Conservation (phyloP, 164 flowering plant genomes). For the Echeveria elegans region DNA sequence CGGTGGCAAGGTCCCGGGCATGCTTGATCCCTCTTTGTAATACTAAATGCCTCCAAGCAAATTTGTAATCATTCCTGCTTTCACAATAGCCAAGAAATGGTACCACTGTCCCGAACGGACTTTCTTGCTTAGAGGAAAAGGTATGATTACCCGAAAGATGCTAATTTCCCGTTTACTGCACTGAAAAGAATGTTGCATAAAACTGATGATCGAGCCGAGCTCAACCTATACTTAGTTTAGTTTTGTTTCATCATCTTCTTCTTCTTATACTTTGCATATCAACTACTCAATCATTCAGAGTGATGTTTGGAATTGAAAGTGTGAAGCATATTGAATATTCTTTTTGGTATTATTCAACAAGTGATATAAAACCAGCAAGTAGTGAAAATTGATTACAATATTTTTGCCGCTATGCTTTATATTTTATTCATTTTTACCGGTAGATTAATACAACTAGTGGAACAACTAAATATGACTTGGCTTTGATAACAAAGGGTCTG, state of each 20-base stretch:
- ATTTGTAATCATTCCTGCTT: neutral
- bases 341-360: too few species aligned
- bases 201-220: neutral
- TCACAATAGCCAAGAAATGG: conserved; percentile 7
- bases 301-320: neutral
- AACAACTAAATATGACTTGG: too few species aligned
- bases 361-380: too few species aligned
- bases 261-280: too few species aligned
- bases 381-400: too few species aligned
- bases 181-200: neutral
- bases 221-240: neutral
- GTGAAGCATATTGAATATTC: neutral
- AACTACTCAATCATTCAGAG: neutral
- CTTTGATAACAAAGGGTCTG: too few species aligned
- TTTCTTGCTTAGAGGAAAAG: neutral
- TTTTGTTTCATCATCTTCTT: too few species aligned
- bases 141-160: neutral
- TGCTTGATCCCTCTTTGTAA: neutral
- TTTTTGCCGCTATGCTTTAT: too few species aligned
- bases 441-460: too few species aligned
- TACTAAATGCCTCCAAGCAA: neutral
- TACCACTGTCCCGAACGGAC: neutral
- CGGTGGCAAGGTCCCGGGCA: neutral
- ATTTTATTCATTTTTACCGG: too few species aligned
- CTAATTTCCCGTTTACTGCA: neutral